Evolutionary conservation across 2,329 filamentous ascomycete genomes (phyloP).

Genomic region (Fusarium sp.): DNA sequence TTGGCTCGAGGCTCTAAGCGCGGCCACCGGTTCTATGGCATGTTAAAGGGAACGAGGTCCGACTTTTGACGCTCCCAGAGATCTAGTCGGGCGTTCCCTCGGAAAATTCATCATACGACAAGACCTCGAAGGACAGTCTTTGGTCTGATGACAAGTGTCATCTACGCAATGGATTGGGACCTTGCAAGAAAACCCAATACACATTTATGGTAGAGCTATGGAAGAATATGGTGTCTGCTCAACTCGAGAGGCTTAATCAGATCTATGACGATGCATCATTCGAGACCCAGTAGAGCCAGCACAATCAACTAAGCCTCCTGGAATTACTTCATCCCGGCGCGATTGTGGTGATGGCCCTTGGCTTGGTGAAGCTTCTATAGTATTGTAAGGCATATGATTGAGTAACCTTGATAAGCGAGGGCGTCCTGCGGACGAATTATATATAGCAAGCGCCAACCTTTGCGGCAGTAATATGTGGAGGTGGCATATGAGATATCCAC

Average conservation of each 20-base stretch:
- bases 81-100: not conserved
- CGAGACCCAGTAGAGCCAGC: not conserved
- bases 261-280: not conserved
- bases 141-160: not conserved
- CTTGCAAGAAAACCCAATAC: not conserved
- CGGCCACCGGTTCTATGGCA: not conserved
- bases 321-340: not conserved
- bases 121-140: not conserved
- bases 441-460: too few relatives aligned
- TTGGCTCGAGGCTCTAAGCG: not conserved
- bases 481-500: not conserved
- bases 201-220: not conserved
- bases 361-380: not conserved
- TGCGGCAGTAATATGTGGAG: not conserved
- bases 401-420: not conserved
- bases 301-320: not conserved
- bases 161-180: not conserved
- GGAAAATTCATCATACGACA: not conserved
- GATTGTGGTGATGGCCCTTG: not conserved
- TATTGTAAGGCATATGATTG: not conserved
- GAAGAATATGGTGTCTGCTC: not conserved
- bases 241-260: not conserved
- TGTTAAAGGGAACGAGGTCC: not conserved
- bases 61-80: not conserved
- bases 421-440: not conserved